A percentile compares a stretch with the other conserved stretches of the same genome.
phyloP scores from a whole-genome alignment of 2,329 filamentous ascomycete genomes.

The Diaporthe citri region DNA sequence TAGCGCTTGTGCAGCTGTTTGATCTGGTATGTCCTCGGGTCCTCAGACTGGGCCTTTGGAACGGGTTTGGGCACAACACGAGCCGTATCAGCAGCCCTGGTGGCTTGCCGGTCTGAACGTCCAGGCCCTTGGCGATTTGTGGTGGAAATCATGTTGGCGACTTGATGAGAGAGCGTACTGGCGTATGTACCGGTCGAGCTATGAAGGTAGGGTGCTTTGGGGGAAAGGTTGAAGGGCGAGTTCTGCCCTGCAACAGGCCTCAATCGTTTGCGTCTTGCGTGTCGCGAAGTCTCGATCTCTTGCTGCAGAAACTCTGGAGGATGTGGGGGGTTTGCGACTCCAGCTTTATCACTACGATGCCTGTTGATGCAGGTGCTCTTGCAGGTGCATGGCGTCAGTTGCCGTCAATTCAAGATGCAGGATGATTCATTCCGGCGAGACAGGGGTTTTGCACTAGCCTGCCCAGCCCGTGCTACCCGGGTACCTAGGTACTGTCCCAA shows the following conservation, averaged over 20 bases:
- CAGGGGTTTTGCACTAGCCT: constrained; percentile 7
- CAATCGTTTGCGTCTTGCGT: neutral
- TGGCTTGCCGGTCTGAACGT: constrained; percentile 54
- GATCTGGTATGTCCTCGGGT: constrained; percentile 81
- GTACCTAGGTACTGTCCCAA: neutral
- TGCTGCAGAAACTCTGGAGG: neutral
- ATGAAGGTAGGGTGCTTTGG: neutral
- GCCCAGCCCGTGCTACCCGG: neutral
- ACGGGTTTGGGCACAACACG: constrained; percentile 75
- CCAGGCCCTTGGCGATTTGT: neutral
- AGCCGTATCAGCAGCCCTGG: constrained; percentile 57
- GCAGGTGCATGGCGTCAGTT: constrained; percentile 8
- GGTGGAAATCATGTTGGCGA: constrained; percentile 35
- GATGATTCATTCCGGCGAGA: constrained; percentile 31
- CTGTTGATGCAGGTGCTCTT: neutral
- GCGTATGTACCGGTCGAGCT: neutral
- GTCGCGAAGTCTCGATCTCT: neutral
- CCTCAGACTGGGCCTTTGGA: constrained; percentile 71
- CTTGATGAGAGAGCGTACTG: neutral
- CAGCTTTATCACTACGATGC: constrained; percentile 1
- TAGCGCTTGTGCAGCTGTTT: constrained; percentile 79
- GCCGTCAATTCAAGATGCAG: constrained; percentile 26
- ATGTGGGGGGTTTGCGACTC: neutral
- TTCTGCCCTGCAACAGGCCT: neutral
- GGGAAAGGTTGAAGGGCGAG: neutral